A percentile compares a stretch with the other conserved stretches of the same genome.
These are phyloP conservation scores for Phlegmacium glaucopus DNA, from an alignment of 768 basidiomycete genomes.

Conservation along the genomic window DNA sequence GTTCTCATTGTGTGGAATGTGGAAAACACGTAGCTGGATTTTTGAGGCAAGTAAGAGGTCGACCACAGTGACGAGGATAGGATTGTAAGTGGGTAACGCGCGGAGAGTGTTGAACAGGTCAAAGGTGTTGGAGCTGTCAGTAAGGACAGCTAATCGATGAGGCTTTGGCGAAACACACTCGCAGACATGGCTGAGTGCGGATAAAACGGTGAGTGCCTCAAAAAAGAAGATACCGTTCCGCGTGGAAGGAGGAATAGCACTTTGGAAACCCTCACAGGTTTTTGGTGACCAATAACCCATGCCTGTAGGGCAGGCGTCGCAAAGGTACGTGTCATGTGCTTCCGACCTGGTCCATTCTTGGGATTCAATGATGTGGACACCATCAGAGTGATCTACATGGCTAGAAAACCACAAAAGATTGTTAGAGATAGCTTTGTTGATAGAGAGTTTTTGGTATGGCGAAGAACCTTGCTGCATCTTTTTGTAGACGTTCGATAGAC, in stretches of 20 bases:
- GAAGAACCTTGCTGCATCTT: slow-evolving; percentile 1
- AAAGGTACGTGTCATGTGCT: background rate
- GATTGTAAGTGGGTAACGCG: background rate
- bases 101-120: background rate
- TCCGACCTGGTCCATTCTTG: background rate
- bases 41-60: background rate
- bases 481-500: background rate
- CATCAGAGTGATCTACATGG: background rate
- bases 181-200: slow-evolving; percentile 1
- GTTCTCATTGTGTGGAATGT: slow-evolving; percentile 2
- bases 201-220: slow-evolving; percentile 3
- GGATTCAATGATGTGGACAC: background rate
- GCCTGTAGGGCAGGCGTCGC: background rate
- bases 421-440: background rate
- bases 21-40: background rate
- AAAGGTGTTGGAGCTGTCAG: slow-evolving; percentile 1
- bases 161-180: background rate
- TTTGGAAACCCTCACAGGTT: background rate
- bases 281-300: background rate
- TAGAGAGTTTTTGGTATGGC: background rate
- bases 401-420: background rate
- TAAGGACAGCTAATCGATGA: slow-evolving; percentile 1
- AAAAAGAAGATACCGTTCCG: slow-evolving; percentile 1
- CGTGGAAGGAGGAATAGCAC: background rate
- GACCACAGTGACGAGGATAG: background rate